Evolutionary conservation across 2,329 filamentous ascomycete genomes (phyloP).

Genomic region (Sodiomyces alkalinus): DNA sequence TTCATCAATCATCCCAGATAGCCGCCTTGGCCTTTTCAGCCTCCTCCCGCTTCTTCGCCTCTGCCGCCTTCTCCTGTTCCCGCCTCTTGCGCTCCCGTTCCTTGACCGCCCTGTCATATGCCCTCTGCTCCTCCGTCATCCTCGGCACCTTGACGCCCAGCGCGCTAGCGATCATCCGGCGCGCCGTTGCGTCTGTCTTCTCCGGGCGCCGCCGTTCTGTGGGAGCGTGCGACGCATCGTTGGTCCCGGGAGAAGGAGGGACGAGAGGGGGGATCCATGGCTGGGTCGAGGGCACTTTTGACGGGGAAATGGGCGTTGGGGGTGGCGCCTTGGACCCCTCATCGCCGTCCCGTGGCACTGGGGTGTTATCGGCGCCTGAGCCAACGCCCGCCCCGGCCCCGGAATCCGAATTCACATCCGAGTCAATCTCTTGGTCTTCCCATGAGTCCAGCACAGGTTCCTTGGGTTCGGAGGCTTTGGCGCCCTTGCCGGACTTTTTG

Average conservation of each 20-base stretch:
- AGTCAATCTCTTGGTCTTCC: conserved; percentile 38
- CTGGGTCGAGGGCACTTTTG: conserved; percentile 9
- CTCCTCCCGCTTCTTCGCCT: conserved; percentile 43
- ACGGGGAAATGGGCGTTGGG: conserved; percentile 50
- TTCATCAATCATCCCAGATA: conserved; percentile 74
- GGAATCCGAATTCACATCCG: conserved; percentile 12
- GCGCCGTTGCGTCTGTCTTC: conserved; percentile 85
- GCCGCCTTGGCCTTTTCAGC: conserved; percentile 64
- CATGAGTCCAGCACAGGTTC: conserved; percentile 25
- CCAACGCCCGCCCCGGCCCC: conserved; percentile 9
- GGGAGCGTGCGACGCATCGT: too few species aligned
- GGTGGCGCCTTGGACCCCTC: conserved; percentile 39
- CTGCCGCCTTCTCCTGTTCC: conserved; percentile 55
- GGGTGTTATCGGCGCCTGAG: too few species aligned
- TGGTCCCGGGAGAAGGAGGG: conserved; percentile 1
- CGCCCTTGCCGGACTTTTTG: conserved; percentile 7
- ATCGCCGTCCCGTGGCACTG: conserved; percentile 10
- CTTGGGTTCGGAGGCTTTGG: conserved; percentile 14
- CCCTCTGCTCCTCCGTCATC: conserved; percentile 75
- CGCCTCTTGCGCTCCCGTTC: conserved; percentile 71
- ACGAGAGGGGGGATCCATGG: conserved; percentile 6
- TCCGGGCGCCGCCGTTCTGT: conserved; percentile 44
- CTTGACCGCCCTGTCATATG: conserved; percentile 68
- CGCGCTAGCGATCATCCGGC: conserved; percentile 77
- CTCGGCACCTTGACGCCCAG: conserved; percentile 68